These are phyloP conservation scores for Fusarium sp. DNA, from an alignment of 2,329 filamentous ascomycete species.

Conservation along the genomic window DNA sequence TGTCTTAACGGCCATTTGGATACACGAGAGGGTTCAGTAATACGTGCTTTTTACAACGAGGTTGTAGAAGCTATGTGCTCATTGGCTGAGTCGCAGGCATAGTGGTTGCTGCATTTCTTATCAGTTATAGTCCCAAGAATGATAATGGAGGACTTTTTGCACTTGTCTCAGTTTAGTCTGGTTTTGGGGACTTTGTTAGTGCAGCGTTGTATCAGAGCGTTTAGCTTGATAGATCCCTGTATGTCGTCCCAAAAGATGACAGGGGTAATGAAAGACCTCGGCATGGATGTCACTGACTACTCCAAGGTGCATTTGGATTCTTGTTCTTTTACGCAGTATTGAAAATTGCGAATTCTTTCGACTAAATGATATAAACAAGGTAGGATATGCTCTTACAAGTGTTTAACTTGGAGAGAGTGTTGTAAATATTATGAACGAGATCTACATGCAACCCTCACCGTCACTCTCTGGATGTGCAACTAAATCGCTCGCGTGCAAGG, in stretches of 20 bases:
- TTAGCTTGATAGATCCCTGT: background rate
- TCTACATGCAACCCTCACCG: no score
- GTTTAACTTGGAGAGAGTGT: no score
- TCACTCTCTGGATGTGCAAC: background rate
- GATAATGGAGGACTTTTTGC: background rate
- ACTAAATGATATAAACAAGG: no score
- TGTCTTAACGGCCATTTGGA: constrained; percentile 13
- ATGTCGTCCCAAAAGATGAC: background rate
- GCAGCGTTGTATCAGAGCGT: background rate
- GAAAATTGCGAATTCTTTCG: no score
- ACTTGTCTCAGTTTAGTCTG: background rate
- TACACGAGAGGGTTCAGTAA: background rate
- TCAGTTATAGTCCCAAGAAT: background rate
- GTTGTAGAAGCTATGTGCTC: constrained; percentile 14
- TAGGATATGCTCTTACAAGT: no score
- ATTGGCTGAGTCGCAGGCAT: constrained; percentile 14
- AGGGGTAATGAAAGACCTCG: background rate
- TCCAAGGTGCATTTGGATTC: background rate
- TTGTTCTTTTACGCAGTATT: no score
- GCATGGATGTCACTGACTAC: background rate
- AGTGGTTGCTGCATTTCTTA: background rate
- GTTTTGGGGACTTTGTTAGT: constrained; percentile 4
- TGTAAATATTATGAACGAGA: no score
- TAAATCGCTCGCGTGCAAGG: background rate
- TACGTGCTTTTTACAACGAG: constrained; percentile 17